These are phyloP conservation scores for Naumovozyma baii DNA, from an alignment of 805 yeast genomes.

Conservation along the genomic window DNA sequence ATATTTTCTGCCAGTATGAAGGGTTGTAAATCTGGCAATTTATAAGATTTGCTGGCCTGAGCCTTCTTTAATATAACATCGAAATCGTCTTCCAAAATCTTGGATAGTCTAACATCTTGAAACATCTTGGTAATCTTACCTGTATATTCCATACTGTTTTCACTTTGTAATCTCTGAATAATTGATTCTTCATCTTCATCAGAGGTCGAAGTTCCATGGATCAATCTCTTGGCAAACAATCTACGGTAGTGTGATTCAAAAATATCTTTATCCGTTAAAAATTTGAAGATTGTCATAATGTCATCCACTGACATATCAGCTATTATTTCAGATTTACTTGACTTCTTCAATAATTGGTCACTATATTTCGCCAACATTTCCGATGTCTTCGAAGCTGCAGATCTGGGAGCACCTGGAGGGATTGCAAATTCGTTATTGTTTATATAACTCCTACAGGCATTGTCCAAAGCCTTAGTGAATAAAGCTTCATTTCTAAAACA, in stretches of 20 bases:
- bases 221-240: slow-evolving; percentile 77
- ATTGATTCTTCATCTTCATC: slow-evolving; percentile 75
- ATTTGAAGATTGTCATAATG: slow-evolving; percentile 77
- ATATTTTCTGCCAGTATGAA: slow-evolving; percentile 75
- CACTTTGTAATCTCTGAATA: slow-evolving; percentile 77
- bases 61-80: slow-evolving; percentile 24
- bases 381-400: slow-evolving; percentile 68
- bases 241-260: slow-evolving; percentile 91
- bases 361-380: slow-evolving; percentile 84
- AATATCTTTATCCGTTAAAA: slow-evolving; percentile 87
- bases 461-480: slow-evolving; percentile 80
- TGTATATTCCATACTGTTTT: slow-evolving; percentile 86
- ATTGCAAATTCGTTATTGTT: slow-evolving; percentile 76
- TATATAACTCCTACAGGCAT: slow-evolving; percentile 77
- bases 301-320: slow-evolving; percentile 73
- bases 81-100: slow-evolving; percentile 49
- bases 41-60: slow-evolving; percentile 24
- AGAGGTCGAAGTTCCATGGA: slow-evolving; percentile 74
- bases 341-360: slow-evolving; percentile 71
- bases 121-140: slow-evolving; percentile 93
- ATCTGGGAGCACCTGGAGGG: slow-evolving; percentile 40
- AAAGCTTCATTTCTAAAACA: slow-evolving; percentile 57
- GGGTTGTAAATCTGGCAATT: slow-evolving; percentile 51
- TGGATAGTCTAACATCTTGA: slow-evolving; percentile 80
- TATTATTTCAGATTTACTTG: slow-evolving; percentile 59